These are phyloP conservation scores for Oenanthe sinensis DNA, from an alignment of 129 eudicot species.

Conservation along the genomic window DNA sequence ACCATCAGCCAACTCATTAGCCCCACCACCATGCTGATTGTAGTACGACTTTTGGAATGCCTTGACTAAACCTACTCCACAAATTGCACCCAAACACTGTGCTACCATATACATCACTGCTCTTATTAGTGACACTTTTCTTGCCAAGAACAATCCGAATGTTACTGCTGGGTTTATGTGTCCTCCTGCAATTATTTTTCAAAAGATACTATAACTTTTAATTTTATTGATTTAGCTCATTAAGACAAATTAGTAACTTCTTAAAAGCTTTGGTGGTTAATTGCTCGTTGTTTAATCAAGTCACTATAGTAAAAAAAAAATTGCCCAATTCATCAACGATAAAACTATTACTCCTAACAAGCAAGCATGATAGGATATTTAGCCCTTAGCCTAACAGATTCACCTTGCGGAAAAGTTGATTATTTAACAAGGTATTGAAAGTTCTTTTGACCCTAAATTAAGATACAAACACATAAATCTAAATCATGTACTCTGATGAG, in stretches of 20 bases:
- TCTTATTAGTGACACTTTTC: constrained; percentile 20
- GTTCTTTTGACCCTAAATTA: too few species aligned
- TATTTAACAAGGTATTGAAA: too few species aligned
- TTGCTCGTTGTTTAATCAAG: too few species aligned
- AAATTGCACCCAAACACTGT: constrained; percentile 20
- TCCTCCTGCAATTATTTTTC: constrained; percentile 10
- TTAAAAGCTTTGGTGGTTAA: too few species aligned
- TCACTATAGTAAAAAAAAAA: too few species aligned
- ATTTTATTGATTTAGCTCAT: not conserved
- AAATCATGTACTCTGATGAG: too few species aligned
- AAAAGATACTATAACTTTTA: too few species aligned
- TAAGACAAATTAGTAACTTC: not conserved
- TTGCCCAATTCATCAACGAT: not conserved
- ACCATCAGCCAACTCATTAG: constrained; percentile 13
- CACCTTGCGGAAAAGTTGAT: too few species aligned
- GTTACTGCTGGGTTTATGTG: constrained; percentile 20
- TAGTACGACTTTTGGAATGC: constrained; percentile 15
- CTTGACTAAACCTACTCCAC: constrained; percentile 23
- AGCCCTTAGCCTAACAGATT: too few species aligned
- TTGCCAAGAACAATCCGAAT: constrained; percentile 18
- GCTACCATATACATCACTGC: constrained; percentile 20
- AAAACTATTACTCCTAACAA: too few species aligned
- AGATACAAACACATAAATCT: too few species aligned
- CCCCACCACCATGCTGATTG: constrained; percentile 16
- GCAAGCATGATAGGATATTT: too few species aligned